Percentiles rank a stretch among this genome's conserved stretches.
phyloP scores from a whole-genome alignment of 306 rosid genomes.

The Sophora flavescens region DNA sequence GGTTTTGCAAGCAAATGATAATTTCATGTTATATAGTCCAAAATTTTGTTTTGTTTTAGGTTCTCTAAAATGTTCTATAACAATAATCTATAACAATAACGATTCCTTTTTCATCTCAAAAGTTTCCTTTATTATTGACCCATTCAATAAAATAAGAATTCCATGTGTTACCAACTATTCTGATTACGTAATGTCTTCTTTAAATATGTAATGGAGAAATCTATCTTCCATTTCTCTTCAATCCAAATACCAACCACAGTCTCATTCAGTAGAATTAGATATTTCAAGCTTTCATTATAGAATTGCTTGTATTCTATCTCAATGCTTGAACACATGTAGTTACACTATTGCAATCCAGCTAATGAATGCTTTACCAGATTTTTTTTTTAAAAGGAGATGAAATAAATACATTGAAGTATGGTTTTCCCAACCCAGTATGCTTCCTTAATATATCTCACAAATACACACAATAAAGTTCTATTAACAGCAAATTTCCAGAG shows the following conservation, averaged over 20 bases:
- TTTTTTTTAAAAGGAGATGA: not conserved
- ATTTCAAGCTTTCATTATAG: slow-evolving; percentile 5
- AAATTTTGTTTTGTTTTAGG: not conserved
- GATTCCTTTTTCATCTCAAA: not conserved
- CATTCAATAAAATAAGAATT: not conserved
- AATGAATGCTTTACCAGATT: slow-evolving; percentile 23
- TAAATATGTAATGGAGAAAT: not conserved
- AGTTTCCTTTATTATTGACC: not conserved
- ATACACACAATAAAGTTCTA: slow-evolving; percentile 7
- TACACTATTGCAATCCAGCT: slow-evolving; percentile 7
- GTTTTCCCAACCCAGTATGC: slow-evolving; percentile 34
- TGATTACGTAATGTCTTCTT: not conserved
- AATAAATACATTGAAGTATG: slow-evolving; percentile 23
- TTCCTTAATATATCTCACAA: slow-evolving; percentile 31
- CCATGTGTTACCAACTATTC: not conserved
- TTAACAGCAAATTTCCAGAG: slow-evolving; percentile 31
- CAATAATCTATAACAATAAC: not conserved
- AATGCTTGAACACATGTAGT: slow-evolving; percentile 24
- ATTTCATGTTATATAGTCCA: slow-evolving; percentile 9
- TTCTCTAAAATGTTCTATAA: not conserved
- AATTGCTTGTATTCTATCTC: slow-evolving; percentile 24
- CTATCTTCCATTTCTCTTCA: not conserved
- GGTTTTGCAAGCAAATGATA: not conserved
- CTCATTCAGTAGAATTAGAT: slow-evolving; percentile 2
- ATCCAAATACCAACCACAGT: slow-evolving; percentile 4